A percentile compares a stretch with the other conserved stretches of the same genome.
These are phyloP conservation scores for Persicaria tinctoria DNA, from an alignment of 148 eudicot genomes.

Conservation along the genomic window DNA sequence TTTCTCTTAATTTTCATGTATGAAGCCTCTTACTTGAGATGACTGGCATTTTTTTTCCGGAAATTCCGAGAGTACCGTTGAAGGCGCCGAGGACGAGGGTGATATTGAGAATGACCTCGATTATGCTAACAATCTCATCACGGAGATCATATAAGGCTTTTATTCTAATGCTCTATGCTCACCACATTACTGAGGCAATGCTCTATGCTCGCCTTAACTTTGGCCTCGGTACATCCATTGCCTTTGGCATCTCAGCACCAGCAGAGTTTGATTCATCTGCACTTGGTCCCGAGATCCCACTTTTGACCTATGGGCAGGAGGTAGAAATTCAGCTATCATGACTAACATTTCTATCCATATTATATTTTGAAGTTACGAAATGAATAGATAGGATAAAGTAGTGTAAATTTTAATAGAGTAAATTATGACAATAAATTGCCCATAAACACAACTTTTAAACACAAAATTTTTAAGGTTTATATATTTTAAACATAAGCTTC, in stretches of 20 bases:
- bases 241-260: slow-evolving; percentile 42
- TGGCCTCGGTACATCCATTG: slow-evolving; percentile 32
- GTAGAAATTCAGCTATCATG: slow-evolving; percentile 23
- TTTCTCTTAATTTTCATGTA: background rate
- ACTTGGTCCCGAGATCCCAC: slow-evolving; percentile 42
- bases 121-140: slow-evolving; percentile 31
- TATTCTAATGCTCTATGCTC: too few species aligned
- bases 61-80: slow-evolving; percentile 74
- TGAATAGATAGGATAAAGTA: too few species aligned
- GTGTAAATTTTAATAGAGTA: too few species aligned
- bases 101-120: slow-evolving; percentile 73
- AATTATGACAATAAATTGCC: too few species aligned
- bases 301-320: slow-evolving; percentile 74
- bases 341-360: too few species aligned
- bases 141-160: too few species aligned
- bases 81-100: slow-evolving; percentile 91
- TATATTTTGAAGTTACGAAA: too few species aligned
- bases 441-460: too few species aligned
- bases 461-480: too few species aligned
- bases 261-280: slow-evolving; percentile 45
- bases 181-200: slow-evolving; percentile 34
- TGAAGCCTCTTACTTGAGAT: background rate
- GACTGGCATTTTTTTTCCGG: slow-evolving; percentile 16
- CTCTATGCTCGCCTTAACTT: slow-evolving; percentile 28
- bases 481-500: too few species aligned